These are phyloP conservation scores for Clausena lansium DNA, from an alignment of 345 rosid species.

Conservation along the genomic window DNA sequence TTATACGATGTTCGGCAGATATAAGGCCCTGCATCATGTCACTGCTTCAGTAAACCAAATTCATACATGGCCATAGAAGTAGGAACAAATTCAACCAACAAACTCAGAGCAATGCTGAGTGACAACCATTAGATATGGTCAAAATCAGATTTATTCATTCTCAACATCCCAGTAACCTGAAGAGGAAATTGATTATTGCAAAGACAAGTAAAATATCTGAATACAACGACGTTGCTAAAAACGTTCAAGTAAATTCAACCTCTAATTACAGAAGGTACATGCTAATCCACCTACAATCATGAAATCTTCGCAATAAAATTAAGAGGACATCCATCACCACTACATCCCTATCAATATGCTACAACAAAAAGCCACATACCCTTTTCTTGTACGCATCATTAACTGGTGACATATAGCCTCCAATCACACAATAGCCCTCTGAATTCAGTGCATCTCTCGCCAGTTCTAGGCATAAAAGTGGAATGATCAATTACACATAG, in stretches of 20 bases:
- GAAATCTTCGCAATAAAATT: background rate
- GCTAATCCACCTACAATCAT: background rate
- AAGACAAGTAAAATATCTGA: background rate
- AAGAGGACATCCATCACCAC: background rate
- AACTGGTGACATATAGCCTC: constrained; percentile 94
- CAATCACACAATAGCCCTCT: constrained; percentile 69
- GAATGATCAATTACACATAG: constrained; percentile 6
- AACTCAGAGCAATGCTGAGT: background rate
- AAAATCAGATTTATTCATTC: background rate
- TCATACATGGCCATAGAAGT: background rate
- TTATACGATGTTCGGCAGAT: constrained; percentile 65
- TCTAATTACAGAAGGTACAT: background rate
- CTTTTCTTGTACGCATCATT: constrained; percentile 77
- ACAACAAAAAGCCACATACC: constrained; percentile 33
- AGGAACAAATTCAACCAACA: background rate
- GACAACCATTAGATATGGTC: background rate
- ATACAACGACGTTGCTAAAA: background rate
- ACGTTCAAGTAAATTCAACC: background rate
- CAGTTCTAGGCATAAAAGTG: constrained; percentile 50
- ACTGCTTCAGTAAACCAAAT: background rate
- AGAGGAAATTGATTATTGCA: background rate
- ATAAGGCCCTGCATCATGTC: constrained; percentile 56
- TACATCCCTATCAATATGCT: background rate
- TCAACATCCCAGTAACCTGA: background rate
- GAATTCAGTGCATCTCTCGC: constrained; percentile 73